phyloP scores from a whole-genome alignment of 306 rosid genomes.

The Citrullus mucosospermus region DNA sequence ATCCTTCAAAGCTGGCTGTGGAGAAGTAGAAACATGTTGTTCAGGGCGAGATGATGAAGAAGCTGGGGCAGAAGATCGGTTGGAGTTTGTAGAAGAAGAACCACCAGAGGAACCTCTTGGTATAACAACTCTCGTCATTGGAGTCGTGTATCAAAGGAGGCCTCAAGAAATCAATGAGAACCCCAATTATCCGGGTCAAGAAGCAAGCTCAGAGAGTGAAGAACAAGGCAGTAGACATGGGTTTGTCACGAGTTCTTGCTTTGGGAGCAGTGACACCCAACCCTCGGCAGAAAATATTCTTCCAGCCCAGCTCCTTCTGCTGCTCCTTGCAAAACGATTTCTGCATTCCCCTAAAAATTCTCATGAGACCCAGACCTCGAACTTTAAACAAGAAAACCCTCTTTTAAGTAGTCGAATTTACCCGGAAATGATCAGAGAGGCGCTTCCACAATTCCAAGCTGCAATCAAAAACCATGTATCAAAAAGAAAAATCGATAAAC shows the following conservation, averaged over 20 bases:
- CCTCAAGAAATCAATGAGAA: neutral
- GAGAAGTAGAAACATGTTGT: conserved; percentile 19
- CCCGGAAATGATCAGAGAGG: conserved; percentile 23
- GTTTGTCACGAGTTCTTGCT: conserved; percentile 90
- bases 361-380: conserved; percentile 91
- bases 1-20: conserved; percentile 32
- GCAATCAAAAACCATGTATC: conserved; percentile 33
- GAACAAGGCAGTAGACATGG: conserved; percentile 6
- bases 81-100: conserved; percentile 55
- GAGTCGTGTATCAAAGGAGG: neutral
- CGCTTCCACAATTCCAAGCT: conserved; percentile 33
- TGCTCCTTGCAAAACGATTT: conserved; percentile 73
- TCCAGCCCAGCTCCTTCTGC: conserved; percentile 43
- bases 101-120: conserved; percentile 62
- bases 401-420: conserved; percentile 47
- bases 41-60: conserved; percentile 41
- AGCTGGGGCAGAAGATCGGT: conserved; percentile 38
- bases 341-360: conserved; percentile 99
- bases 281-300: conserved; percentile 60
- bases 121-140: conserved; percentile 72
- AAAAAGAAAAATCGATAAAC: conserved; percentile 19
- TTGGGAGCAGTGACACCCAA: conserved; percentile 78
- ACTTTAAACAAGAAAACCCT: conserved; percentile 77
- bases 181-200: neutral
- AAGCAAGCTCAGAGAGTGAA: conserved; percentile 18